phyloP scores from a whole-genome alignment of 805 yeast genomes.

The Nakazawaea wickerhamii region DNA sequence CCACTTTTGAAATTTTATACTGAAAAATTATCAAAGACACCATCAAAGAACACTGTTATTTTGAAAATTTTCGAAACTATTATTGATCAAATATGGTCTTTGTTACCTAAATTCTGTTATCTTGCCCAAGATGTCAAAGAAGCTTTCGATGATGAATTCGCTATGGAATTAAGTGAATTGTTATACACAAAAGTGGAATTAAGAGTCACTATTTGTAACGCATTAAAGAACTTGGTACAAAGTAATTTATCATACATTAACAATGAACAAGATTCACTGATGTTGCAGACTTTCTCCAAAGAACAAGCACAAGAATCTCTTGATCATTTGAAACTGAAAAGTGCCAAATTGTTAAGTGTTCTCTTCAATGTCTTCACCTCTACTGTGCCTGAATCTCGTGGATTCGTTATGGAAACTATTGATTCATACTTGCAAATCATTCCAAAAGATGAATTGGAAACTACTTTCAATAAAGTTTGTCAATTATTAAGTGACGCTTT shows the following conservation, averaged over 20 bases:
- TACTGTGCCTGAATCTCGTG: slow-evolving; percentile 78
- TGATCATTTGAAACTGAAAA: slow-evolving; percentile 56
- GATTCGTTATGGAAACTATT: slow-evolving; percentile 80
- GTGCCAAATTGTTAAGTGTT: slow-evolving; percentile 78
- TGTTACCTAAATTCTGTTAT: slow-evolving; percentile 84
- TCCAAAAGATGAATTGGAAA: slow-evolving; percentile 57
- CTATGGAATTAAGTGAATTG: slow-evolving; percentile 65
- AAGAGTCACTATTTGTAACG: slow-evolving; percentile 80
- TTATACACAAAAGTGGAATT: slow-evolving; percentile 70
- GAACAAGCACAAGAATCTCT: slow-evolving; percentile 51
- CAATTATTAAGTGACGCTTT: slow-evolving; percentile 68
- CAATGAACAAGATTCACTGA: slow-evolving; percentile 45
- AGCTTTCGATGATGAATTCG: slow-evolving; percentile 71
- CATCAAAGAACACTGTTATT: slow-evolving; percentile 57
- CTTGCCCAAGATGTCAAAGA: slow-evolving; percentile 67
- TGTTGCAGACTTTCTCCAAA: slow-evolving; percentile 56
- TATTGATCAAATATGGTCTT: slow-evolving; percentile 87
- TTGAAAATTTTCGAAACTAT: slow-evolving; percentile 78
- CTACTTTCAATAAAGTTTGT: slow-evolving; percentile 83
- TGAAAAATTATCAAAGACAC: slow-evolving; percentile 34
- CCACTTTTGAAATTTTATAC: slow-evolving; percentile 61
- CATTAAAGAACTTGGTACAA: slow-evolving; percentile 71
- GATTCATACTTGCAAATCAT: slow-evolving; percentile 74
- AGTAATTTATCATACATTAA: slow-evolving; percentile 61
- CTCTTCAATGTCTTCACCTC: slow-evolving; percentile 91